These are phyloP conservation scores for Alnus rubra DNA, from an alignment of 306 rosid genomes.

Conservation along the genomic window DNA sequence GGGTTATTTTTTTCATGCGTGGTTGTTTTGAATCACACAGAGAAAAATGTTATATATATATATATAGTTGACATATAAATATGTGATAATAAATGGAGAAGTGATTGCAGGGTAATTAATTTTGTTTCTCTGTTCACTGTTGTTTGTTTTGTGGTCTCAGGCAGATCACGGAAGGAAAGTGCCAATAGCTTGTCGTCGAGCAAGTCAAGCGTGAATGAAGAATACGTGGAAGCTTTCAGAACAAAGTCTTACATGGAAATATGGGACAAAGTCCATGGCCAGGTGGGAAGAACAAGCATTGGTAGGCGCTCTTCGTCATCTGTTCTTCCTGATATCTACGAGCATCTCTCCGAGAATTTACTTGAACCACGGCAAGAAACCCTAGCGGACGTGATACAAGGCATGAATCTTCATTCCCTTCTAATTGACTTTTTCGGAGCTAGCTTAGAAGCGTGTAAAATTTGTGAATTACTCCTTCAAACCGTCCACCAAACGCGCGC, in stretches of 20 bases:
- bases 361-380: slow-evolving; percentile 77
- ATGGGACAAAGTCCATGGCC: slow-evolving; percentile 42
- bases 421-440: slow-evolving; percentile 71
- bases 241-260: slow-evolving; percentile 78
- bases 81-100: background rate
- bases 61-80: background rate
- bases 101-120: background rate
- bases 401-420: slow-evolving; percentile 52
- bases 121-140: background rate
- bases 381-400: slow-evolving; percentile 36
- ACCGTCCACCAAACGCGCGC: slow-evolving; percentile 48
- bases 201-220: slow-evolving; percentile 71
- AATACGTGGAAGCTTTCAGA: slow-evolving; percentile 71
- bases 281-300: background rate
- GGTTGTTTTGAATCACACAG: too few species aligned
- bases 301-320: slow-evolving; percentile 1
- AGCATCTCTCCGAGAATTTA: slow-evolving; percentile 36
- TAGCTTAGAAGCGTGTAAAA: slow-evolving; percentile 61
- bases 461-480: slow-evolving; percentile 64
- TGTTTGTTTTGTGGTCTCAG: slow-evolving; percentile 41
- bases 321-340: slow-evolving; percentile 2
- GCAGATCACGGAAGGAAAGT: slow-evolving; percentile 42
- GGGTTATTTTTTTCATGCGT: background rate
- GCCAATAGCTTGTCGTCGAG: slow-evolving; percentile 42
- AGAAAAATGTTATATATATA: too few species aligned